These are phyloP conservation scores for Xanthoparmelia taractica DNA, from an alignment of 495 filamentous ascomycete genomes.

Conservation along the genomic window DNA sequence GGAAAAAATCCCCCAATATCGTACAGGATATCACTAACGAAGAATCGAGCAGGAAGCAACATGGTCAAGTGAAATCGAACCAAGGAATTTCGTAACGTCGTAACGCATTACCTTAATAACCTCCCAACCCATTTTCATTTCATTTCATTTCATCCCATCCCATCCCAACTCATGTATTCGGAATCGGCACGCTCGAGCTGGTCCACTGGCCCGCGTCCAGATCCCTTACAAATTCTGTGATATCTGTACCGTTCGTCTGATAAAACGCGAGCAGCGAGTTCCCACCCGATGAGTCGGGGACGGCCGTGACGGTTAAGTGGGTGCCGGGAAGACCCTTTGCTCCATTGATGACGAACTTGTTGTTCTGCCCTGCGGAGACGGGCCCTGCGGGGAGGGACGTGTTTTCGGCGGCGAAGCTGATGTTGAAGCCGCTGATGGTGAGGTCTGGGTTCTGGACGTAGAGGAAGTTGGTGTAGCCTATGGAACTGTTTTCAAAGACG, in stretches of 20 bases:
- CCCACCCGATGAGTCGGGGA: conserved; percentile 18
- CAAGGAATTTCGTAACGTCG: neutral
- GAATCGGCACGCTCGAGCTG: conserved; percentile 22
- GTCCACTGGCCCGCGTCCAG: conserved; percentile 24
- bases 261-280: conserved; percentile 23
- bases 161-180: conserved; percentile 2
- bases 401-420: conserved; percentile 22
- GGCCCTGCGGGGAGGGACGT: conserved; percentile 16
- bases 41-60: neutral
- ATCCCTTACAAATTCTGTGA: conserved; percentile 25
- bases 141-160: neutral
- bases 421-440: conserved; percentile 22
- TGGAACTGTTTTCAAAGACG: conserved; percentile 21
- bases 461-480: conserved; percentile 26
- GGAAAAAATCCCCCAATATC: neutral
- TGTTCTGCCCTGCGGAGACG: conserved; percentile 4
- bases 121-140: too few relatives aligned
- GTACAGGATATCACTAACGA: neutral
- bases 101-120: neutral
- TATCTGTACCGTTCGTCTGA: conserved; percentile 22
- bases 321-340: conserved; percentile 21
- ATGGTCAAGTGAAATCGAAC: conserved; percentile 4
- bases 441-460: conserved; percentile 23
- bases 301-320: conserved; percentile 22
- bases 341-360: conserved; percentile 24